Evolutionary conservation across 2,329 filamentous ascomycete genomes (phyloP), one percentile per base, ranked within the genome.

Genomic region (Stagonosporopsis cucurbitacearum): DNA sequence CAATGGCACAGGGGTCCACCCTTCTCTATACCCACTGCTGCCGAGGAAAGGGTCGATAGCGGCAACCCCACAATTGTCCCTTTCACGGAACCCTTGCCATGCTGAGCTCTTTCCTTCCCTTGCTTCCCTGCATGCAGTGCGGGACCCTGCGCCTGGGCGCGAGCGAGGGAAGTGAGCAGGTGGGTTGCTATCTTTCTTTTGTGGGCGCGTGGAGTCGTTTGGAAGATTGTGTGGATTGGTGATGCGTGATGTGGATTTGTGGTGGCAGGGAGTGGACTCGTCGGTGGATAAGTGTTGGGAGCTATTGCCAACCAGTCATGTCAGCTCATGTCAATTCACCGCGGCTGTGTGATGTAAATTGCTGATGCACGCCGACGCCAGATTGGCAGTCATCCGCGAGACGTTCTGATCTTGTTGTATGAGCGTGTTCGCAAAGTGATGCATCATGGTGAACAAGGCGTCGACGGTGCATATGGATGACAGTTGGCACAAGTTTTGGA

Each of bases 31-130:
- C 25, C 40, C 40, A 17, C 37, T 20, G 22, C 17, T 44, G 17
- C 43, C 33, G 25, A 28, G 13, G 32, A 43, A 26, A 45, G 46
- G 44, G 39, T 39, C 28, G 42, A 32, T 23, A 39, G 43, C 47
- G 47, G 48, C 42, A 50, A 56, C 48, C 42, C 47, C 48, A 56
- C 25, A 56, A 15, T 47, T 50, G 17, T 43, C 33, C 19, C 17
- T 20, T 39, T 33, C 19, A 33, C 11, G 17, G 22, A 30, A 48
- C 17, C 43, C 37, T 39, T 41, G 36, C 26, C 11, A n/a, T 50
- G 28, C 1, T 30, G 30, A 12, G 28, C 20, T 22, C 35, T 30
- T 41, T 37, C 40, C 17, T 28, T 17, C 42, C 41, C 19, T 30
- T 39, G 30, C 35, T 42, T 25, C 42, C 47, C 47, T 56, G 53